Conservation (phyloP, 768 basidiomycete genomes). For the Leccinum variicolor region DNA sequence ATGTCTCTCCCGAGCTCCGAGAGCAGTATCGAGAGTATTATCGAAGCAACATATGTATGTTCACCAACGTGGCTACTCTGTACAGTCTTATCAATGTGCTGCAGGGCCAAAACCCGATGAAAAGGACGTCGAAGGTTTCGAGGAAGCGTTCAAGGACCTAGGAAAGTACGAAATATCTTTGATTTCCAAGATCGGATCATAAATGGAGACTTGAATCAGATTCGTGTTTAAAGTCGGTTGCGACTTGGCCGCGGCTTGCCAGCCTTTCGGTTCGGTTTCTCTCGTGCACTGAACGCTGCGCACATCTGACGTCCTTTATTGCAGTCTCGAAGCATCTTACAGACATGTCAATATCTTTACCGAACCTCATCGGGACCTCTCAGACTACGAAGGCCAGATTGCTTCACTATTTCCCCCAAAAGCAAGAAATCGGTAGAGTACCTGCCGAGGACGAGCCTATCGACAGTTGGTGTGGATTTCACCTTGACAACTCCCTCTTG, state of each 20-base stretch:
- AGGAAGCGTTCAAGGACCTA: slow-evolving; percentile 83
- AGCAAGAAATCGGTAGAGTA: slow-evolving; percentile 32
- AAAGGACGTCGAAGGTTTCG: slow-evolving; percentile 67
- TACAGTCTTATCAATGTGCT: background rate
- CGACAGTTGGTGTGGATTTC: slow-evolving; percentile 94
- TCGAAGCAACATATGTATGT: slow-evolving; percentile 80
- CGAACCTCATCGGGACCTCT: slow-evolving; percentile 67
- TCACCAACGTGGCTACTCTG: background rate
- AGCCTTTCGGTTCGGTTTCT: slow-evolving; percentile 71
- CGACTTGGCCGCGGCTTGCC: slow-evolving; percentile 81
- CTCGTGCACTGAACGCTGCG: background rate
- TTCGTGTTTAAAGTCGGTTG: slow-evolving; percentile 83
- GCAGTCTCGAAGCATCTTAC: slow-evolving; percentile 63
- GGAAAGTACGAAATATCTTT: slow-evolving; percentile 47
- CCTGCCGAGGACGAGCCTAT: slow-evolving; percentile 57
- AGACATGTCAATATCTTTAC: slow-evolving; percentile 63
- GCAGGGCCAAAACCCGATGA: slow-evolving; percentile 66
- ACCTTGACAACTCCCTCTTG: slow-evolving; percentile 86
- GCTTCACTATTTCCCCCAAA: slow-evolving; percentile 91
- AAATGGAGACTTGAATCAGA: slow-evolving; percentile 33
- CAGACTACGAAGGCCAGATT: slow-evolving; percentile 90
- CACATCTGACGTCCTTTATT: background rate
- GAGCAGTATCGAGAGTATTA: slow-evolving; percentile 79
- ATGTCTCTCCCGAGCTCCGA: slow-evolving; percentile 55
- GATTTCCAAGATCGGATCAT: background rate